Evolutionary conservation across 805 yeast genomes (phyloP).

Genomic region (Pachysolen tannophilus): DNA sequence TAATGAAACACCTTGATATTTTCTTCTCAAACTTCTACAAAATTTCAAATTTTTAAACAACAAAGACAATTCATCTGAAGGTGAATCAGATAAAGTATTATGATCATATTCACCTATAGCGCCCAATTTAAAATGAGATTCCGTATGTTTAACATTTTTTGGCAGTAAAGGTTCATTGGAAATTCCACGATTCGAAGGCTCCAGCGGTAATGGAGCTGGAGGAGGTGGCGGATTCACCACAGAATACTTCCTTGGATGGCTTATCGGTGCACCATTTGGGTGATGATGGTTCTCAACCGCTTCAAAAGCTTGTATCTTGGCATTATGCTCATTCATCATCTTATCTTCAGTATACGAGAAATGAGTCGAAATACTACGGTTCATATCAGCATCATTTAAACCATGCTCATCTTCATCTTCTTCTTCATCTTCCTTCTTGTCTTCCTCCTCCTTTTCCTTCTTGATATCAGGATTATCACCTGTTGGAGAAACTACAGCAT

Average conservation of each 20-base stretch:
- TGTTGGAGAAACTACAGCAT: too few relatives aligned
- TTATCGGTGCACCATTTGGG: not conserved
- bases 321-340: conserved; percentile 56
- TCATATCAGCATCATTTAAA: conserved; percentile 6
- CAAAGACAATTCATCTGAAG: conserved; percentile 61
- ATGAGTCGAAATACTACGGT: conserved; percentile 33
- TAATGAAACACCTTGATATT: conserved; percentile 61
- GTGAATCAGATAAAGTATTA: conserved; percentile 42
- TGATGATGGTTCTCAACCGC: conserved; percentile 22
- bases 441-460: too few relatives aligned
- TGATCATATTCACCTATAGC: conserved; percentile 39
- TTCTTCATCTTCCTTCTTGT: not conserved
- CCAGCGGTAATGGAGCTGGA: conserved; percentile 14
- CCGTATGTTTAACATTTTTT: conserved; percentile 1
- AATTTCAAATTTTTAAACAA: conserved; percentile 52
- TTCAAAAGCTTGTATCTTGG: conserved; percentile 54
- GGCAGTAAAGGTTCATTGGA: conserved; percentile 12
- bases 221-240: conserved; percentile 33
- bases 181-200: conserved; percentile 14
- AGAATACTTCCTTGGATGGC: conserved; percentile 26
- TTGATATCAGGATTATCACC: too few relatives aligned
- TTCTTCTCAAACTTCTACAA: conserved; percentile 69
- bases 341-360: conserved; percentile 61
- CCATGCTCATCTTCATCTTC: conserved; percentile 4
- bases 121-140: conserved; percentile 33